A percentile compares a stretch with the other conserved stretches of the same genome.
These are phyloP conservation scores for Arthrobotrys pseudoclavata DNA, from an alignment of 2,329 filamentous ascomycete genomes.

Conservation along the genomic window DNA sequence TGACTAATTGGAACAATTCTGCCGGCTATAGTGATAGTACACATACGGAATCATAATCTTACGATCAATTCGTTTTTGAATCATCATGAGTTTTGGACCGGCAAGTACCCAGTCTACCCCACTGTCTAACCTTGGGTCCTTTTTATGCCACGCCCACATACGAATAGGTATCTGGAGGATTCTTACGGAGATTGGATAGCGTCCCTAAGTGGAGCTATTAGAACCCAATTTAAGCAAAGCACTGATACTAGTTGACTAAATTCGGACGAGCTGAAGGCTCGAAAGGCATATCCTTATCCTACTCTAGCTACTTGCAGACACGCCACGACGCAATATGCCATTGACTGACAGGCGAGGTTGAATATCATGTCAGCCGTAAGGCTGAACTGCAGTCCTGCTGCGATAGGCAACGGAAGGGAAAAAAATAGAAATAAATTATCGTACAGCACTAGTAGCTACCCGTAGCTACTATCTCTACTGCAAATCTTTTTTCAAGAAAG, in stretches of 20 bases:
- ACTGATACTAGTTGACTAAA: conserved; percentile 24
- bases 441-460: not conserved
- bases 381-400: conserved; percentile 42
- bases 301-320: conserved; percentile 30
- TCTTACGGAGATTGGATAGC: too few relatives aligned
- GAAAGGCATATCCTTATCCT: conserved; percentile 20
- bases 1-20: not conserved
- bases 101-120: too few relatives aligned
- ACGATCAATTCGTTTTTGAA: not conserved
- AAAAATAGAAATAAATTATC: not conserved
- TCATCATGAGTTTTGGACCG: not conserved
- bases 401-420: not conserved
- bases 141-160: not conserved
- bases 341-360: conserved; percentile 45
- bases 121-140: not conserved
- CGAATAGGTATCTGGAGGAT: not conserved
- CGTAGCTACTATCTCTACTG: not conserved
- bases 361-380: conserved; percentile 39
- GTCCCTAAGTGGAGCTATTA: conserved; percentile 10
- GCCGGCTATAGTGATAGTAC: not conserved
- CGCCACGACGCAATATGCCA: conserved; percentile 19
- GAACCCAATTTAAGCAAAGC: conserved; percentile 40
- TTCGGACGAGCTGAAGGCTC: conserved; percentile 44
- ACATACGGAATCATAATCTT: not conserved
- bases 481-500: not conserved